Evolutionary conservation across 371 early-diverging fungal species (phyloP).

Genomic region (Mortierella sp.): DNA sequence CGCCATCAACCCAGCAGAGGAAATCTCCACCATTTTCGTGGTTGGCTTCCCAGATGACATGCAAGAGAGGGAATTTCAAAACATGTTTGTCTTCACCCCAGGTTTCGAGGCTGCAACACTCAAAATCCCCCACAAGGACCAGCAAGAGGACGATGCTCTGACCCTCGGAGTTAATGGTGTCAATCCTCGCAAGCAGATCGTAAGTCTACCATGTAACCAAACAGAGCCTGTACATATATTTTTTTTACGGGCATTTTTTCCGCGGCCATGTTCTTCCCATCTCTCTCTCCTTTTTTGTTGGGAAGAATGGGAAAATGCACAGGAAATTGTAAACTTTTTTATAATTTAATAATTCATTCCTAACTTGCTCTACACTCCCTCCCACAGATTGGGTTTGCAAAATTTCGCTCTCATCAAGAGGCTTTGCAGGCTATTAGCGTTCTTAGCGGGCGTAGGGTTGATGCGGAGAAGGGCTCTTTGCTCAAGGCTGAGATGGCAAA

Average conservation of each 20-base stretch:
- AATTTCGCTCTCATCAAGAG: conserved; percentile 88
- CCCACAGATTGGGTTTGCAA: conserved; percentile 90
- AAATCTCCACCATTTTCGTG: conserved; percentile 95
- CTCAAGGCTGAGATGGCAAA: conserved; percentile 97
- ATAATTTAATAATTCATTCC: no score
- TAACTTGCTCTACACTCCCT: not conserved
- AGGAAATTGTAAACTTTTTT: not conserved
- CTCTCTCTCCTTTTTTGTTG: conserved; percentile 10
- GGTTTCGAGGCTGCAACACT: conserved; percentile 97
- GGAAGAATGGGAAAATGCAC: conserved; percentile 9
- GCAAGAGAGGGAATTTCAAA: conserved; percentile 96
- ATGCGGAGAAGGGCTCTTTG: conserved; percentile 84
- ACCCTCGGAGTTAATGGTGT: conserved; percentile 59
- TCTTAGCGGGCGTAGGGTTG: conserved; percentile 88
- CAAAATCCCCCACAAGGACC: conserved; percentile 82
- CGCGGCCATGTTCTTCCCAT: not conserved
- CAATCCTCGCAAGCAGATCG: conserved; percentile 87
- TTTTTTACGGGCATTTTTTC: not conserved
- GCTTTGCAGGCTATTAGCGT: conserved; percentile 91
- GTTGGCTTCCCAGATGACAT: conserved; percentile 98
- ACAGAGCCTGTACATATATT: not conserved
- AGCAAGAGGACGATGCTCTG: conserved; percentile 66
- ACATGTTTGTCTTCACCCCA: conserved; percentile 95
- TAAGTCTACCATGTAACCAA: conserved; percentile 59
- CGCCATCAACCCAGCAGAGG: conserved; percentile 52